Conservation (phyloP, 305 asterid genomes). For the Fraxinus nigra region DNA sequence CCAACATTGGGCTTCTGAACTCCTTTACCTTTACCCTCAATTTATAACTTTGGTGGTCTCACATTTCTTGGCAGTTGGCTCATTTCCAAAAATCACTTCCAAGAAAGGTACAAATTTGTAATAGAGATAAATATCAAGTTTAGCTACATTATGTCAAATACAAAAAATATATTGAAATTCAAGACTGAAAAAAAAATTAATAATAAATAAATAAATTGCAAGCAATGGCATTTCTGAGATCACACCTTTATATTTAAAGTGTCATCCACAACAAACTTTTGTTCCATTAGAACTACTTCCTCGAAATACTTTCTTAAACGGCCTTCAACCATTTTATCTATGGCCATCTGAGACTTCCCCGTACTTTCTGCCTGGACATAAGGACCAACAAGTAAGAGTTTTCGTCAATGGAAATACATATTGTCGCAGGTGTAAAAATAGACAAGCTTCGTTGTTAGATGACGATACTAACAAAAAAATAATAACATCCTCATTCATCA, state of each 20-base stretch:
- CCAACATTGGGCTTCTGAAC: not conserved
- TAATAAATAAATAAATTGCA: not conserved
- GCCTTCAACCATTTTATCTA: conserved; percentile 94
- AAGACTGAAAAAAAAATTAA: not conserved
- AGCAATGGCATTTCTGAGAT: conserved; percentile 1
- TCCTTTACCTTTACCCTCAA: conserved; percentile 6
- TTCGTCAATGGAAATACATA: not conserved
- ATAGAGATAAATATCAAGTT: not conserved
- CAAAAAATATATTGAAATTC: conserved; percentile 8
- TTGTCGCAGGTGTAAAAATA: conserved; percentile 6
- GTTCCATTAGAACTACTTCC: conserved; percentile 97
- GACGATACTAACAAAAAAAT: not conserved
- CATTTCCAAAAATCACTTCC: conserved; percentile 1
- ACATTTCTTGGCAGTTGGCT: not conserved
- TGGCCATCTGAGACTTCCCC: conserved; percentile 81
- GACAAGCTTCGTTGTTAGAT: conserved; percentile 15
- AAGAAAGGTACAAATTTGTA: not conserved
- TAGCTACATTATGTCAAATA: conserved; percentile 8
- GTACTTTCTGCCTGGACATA: conserved; percentile 75
- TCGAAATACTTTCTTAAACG: conserved; percentile 85
- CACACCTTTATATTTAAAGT: conserved; percentile 65
- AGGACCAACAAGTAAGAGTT: conserved; percentile 20
- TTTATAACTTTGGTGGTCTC: conserved; percentile 5
- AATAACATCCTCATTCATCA: conserved; percentile 4
- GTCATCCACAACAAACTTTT: conserved; percentile 82